Evolutionary conservation across 257 asterid species (phyloP), one percentile per base, ranked within the genome.

Genomic region (Solanum etuberosum): DNA sequence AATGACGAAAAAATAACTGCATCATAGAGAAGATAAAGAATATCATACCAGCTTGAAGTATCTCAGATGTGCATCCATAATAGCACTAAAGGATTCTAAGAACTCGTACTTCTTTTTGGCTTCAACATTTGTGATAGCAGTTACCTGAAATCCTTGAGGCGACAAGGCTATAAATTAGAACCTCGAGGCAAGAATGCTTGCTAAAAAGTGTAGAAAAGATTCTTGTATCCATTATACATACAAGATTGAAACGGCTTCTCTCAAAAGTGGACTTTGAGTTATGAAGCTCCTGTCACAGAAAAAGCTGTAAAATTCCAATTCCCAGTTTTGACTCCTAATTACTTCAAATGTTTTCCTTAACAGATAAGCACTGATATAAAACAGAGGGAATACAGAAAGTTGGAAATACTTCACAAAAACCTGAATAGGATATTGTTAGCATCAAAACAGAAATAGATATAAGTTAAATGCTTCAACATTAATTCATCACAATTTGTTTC

Each of bases 31-130:
- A 76, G 76, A 65, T 71, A 71, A 73, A 86, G 65, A 11, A 88
- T 34, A 90, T 88, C 92, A 31, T 77, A 95, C 99, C 99, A 97
- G 87, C 92, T 97, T 97, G 91, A 94, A 95, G 87, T 93, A 97
- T 87, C 98, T 96, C 80, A 97, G 92, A 89, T 97, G 99, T 81
- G 99, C 95, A 95, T 97, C 99, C 99, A 97, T 97, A 90, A 97
- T 93, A 83, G 99, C 99, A 88, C 99, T 97, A 89, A 95, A 93
- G 87, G 99, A 95, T 90, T 97, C 99, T 90, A 97, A 87, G 93
- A 97, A 97, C 93, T 94, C 98, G 31, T 92, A 94, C 88, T 97
- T 97, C 98, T 93, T 97, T 93, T 95, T 97, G 77, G 96, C 96
- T 88, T 97, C 99, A 88, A 95, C 87, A 91, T 94, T 95, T 90